Percentiles rank a stretch among this genome's conserved stretches.
phyloP scores from a whole-genome alignment of 2,329 filamentous ascomycete genomes.

The Reticulascus tulasneorum region DNA sequence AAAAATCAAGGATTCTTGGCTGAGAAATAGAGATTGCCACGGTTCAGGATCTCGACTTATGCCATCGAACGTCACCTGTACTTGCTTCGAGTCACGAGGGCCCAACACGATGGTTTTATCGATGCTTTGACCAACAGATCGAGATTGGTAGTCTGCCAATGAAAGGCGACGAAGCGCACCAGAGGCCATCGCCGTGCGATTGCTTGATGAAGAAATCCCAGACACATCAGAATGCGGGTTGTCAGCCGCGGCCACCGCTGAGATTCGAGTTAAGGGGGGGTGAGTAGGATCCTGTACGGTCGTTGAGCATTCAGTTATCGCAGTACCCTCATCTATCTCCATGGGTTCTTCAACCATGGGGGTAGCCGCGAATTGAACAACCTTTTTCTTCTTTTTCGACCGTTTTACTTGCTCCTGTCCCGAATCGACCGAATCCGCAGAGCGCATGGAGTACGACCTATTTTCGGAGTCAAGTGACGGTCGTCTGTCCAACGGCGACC shows the following conservation, averaged over 20 bases:
- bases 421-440: not conserved
- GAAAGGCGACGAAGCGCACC: conserved; percentile 10
- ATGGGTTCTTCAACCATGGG: conserved; percentile 22
- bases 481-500: too few species aligned
- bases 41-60: conserved; percentile 3
- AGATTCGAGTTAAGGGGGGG: conserved; percentile 1
- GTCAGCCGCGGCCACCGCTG: not conserved
- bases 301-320: conserved; percentile 7
- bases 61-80: conserved; percentile 11
- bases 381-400: conserved; percentile 20
- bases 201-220: not conserved
- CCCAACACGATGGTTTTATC: conserved; percentile 10
- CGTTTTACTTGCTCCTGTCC: not conserved
- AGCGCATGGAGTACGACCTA: not conserved
- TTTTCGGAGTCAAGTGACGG: too few species aligned
- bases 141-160: conserved; percentile 7
- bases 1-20: conserved; percentile 23
- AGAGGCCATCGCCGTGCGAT: too few species aligned
- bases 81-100: conserved; percentile 1
- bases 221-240: not conserved
- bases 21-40: conserved; percentile 24
- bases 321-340: conserved; percentile 14
- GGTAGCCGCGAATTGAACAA: conserved; percentile 23
- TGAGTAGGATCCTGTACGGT: conserved; percentile 6
- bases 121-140: conserved; percentile 1